phyloP scores from a whole-genome alignment of 1,284 basidiomycete genomes.

The Ganoderma lingzhi region DNA sequence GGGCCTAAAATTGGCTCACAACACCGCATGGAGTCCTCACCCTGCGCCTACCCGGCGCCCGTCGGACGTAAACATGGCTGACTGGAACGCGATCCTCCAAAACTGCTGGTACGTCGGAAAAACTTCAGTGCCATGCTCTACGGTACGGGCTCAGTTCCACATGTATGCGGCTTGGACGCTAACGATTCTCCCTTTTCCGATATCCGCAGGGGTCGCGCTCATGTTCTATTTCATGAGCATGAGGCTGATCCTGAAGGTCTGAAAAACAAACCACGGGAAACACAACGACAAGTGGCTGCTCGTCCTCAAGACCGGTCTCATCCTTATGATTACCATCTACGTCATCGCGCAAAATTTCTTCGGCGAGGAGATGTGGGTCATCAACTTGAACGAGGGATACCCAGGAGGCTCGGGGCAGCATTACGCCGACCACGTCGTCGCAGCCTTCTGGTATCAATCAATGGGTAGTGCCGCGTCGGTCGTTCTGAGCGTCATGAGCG shows the following conservation, averaged over 20 bases:
- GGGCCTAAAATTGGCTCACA: too few species aligned
- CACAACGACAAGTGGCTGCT: conserved; percentile 16
- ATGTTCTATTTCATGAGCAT: conserved; percentile 24
- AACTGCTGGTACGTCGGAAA: conserved; percentile 10
- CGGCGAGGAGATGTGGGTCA: conserved; percentile 33
- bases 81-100: conserved; percentile 7
- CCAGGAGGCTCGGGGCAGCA: conserved; percentile 27
- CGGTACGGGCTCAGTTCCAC: background rate
- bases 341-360: conserved; percentile 27
- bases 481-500: conserved; percentile 16
- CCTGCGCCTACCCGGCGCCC: too few species aligned
- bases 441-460: conserved; percentile 30
- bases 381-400: conserved; percentile 21
- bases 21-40: background rate
- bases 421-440: conserved; percentile 17
- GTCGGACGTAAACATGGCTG: background rate
- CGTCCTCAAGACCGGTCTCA: conserved; percentile 24
- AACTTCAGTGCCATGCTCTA: conserved; percentile 12
- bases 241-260: conserved; percentile 12
- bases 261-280: conserved; percentile 5
- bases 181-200: background rate
- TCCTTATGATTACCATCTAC: conserved; percentile 30
- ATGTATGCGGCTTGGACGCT: background rate
- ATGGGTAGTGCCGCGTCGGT: conserved; percentile 19
- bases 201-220: conserved; percentile 21